These are phyloP conservation scores for Lecanosticta acicola DNA, from an alignment of 2,329 filamentous ascomycete species.

Conservation along the genomic window DNA sequence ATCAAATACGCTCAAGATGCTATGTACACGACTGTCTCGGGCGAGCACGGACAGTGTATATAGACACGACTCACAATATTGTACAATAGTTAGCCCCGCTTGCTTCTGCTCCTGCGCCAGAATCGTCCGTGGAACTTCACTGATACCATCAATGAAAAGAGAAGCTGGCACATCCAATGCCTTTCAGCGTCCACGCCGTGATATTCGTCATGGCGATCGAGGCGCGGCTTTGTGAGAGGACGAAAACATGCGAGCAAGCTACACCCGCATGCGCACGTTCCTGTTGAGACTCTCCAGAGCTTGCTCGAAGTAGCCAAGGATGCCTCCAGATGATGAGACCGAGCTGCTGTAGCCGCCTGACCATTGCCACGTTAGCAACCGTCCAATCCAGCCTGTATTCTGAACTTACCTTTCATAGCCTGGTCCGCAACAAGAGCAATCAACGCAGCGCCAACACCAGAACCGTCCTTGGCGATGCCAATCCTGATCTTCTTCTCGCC, in stretches of 20 bases:
- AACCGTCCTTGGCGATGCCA: constrained; percentile 94
- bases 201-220: background rate
- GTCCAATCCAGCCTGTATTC: background rate
- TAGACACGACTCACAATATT: background rate
- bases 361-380: background rate
- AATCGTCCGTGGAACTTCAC: no score
- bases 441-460: constrained; percentile 87
- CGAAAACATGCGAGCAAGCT: constrained; percentile 1
- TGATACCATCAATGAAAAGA: no score
- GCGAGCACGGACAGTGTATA: background rate
- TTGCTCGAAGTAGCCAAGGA: constrained; percentile 13
- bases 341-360: constrained; percentile 4
- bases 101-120: no score
- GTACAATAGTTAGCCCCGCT: background rate
- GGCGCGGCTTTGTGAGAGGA: background rate
- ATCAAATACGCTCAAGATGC: background rate
- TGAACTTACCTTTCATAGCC: constrained; percentile 33
- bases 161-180: no score
- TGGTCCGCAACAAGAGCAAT: constrained; percentile 83
- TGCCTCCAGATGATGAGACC: constrained; percentile 7
- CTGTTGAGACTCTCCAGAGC: constrained; percentile 19
- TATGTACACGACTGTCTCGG: background rate
- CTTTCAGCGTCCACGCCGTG: no score
- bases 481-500: constrained; percentile 86
- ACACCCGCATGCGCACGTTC: constrained; percentile 18